phyloP scores from a whole-genome alignment of 805 yeast species.

The Yamadazyma ubonensis region DNA sequence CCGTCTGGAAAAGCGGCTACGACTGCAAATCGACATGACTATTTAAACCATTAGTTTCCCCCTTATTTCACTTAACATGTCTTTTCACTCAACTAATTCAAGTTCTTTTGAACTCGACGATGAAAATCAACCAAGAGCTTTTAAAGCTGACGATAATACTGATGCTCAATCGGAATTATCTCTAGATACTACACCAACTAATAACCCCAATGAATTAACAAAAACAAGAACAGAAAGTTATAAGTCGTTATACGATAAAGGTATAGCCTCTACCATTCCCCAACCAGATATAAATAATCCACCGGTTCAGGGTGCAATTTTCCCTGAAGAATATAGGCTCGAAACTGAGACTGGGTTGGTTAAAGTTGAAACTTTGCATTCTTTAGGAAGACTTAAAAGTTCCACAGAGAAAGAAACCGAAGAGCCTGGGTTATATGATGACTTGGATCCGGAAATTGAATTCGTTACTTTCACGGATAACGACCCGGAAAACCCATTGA shows the following conservation, averaged over 20 bases:
- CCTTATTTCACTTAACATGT: background rate
- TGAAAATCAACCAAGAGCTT: conserved; percentile 10
- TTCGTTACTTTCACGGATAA: conserved; percentile 77
- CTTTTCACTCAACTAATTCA: conserved; percentile 6
- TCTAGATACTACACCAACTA: conserved; percentile 8
- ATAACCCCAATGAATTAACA: conserved; percentile 7
- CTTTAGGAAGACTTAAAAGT: conserved; percentile 52
- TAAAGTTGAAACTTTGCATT: conserved; percentile 69
- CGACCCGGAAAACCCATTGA: conserved; percentile 90
- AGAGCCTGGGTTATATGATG: conserved; percentile 4
- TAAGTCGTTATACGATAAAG: conserved; percentile 62
- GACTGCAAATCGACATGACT: background rate
- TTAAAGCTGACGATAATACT: conserved; percentile 7
- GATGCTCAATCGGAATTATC: conserved; percentile 15
- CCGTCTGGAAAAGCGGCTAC: conserved; percentile 5
- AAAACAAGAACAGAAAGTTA: conserved; percentile 64
- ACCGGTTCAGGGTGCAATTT: conserved; percentile 61
- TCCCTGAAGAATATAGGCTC: conserved; percentile 89
- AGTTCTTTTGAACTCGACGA: conserved; percentile 9
- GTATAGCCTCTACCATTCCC: conserved; percentile 55
- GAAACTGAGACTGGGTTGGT: conserved; percentile 90
- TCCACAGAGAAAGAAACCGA: conserved; percentile 6
- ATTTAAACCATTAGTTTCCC: background rate
- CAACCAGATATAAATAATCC: conserved; percentile 48
- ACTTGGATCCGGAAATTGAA: conserved; percentile 64